Evolutionary conservation across 2,329 filamentous ascomycete genomes (phyloP).

Genomic region (Aureobasidium sp.): DNA sequence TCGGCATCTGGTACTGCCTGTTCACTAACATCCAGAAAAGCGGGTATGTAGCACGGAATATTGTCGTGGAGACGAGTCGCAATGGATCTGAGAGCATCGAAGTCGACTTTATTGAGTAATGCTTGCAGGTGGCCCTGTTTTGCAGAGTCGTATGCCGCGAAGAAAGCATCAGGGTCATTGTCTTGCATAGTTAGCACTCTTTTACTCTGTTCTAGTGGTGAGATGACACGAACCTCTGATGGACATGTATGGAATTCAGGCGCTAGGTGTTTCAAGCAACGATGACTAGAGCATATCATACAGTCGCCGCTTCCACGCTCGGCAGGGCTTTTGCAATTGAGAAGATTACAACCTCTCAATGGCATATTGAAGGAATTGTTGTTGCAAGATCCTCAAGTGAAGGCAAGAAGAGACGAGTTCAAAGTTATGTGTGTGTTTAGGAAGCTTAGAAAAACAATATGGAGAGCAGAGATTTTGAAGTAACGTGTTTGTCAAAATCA

Average conservation of each 20-base stretch:
- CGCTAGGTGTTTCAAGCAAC: not conserved
- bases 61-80: not conserved
- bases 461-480: no score
- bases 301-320: not conserved
- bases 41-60: not conserved
- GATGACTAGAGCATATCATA: not conserved
- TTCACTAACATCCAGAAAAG: no score
- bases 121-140: not conserved
- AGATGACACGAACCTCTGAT: not conserved
- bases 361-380: not conserved
- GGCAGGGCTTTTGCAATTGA: not conserved
- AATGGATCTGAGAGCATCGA: not conserved
- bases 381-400: not conserved
- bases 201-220: not conserved
- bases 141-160: not conserved
- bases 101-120: not conserved
- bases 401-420: not conserved
- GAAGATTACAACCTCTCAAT: not conserved
- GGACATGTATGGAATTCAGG: not conserved
- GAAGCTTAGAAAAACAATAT: no score
- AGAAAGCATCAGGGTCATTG: not conserved
- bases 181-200: not conserved
- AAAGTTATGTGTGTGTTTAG: no score
- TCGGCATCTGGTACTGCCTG: no score
- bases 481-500: no score